Percentiles rank a stretch among this genome's conserved stretches.
Conservation (phyloP, 495 filamentous ascomycete genomes). For the Penicillium verhagenii region DNA sequence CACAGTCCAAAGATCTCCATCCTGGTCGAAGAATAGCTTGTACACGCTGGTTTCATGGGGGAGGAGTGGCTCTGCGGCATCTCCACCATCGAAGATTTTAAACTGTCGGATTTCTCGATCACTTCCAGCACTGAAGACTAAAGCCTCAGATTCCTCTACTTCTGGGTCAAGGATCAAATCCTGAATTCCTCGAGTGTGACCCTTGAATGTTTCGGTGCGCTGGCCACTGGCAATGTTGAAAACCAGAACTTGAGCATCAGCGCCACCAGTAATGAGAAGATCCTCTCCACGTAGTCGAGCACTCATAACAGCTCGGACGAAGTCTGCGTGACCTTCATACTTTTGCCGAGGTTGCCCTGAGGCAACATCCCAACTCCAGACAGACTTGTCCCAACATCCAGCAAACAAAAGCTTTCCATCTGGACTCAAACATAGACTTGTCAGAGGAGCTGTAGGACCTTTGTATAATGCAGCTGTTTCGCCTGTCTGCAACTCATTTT, state of each 20-base stretch:
- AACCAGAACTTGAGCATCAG: constrained; percentile 81
- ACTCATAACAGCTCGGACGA: constrained; percentile 73
- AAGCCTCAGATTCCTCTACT: constrained; percentile 37
- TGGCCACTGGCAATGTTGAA: constrained; percentile 71
- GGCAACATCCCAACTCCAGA: constrained; percentile 76
- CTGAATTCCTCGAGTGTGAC: constrained; percentile 75
- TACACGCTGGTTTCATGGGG: constrained; percentile 91
- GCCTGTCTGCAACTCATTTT: constrained; percentile 38
- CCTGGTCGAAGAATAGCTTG: constrained; percentile 68
- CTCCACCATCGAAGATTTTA: constrained; percentile 42
- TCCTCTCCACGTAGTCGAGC: constrained; percentile 55
- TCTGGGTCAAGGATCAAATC: constrained; percentile 70
- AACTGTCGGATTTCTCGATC: constrained; percentile 79
- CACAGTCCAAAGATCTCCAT: constrained; percentile 84
- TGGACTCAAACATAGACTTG: constrained; percentile 69
- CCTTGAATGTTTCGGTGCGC: constrained; percentile 70
- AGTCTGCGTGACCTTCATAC: constrained; percentile 83
- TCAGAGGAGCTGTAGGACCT: constrained; percentile 77
- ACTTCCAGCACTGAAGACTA: constrained; percentile 75
- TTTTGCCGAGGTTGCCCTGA: constrained; percentile 50
- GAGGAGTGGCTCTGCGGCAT: constrained; percentile 59
- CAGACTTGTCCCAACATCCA: constrained; percentile 88
- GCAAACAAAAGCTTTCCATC: constrained; percentile 66
- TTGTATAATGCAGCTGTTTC: constrained; percentile 56
- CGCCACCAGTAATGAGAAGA: constrained; percentile 77